These are phyloP conservation scores for Saturnispora quitensis DNA, from an alignment of 805 yeast species.

Conservation along the genomic window DNA sequence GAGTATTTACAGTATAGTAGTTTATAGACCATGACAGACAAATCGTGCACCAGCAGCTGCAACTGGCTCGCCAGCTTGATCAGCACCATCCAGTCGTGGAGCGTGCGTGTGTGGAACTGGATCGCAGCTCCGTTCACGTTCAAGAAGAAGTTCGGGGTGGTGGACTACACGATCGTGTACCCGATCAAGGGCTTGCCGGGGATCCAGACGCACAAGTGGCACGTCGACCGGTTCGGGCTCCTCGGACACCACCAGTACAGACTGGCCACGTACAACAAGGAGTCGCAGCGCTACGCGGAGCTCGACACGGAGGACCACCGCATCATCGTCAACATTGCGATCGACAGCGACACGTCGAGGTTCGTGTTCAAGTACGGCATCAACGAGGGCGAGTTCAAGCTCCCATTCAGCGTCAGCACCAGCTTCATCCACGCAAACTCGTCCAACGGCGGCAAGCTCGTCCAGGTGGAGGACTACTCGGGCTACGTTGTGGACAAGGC, in stretches of 20 bases:
- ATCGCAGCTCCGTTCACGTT: neutral
- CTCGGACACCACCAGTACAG: conserved; percentile 23
- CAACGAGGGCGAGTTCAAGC: conserved; percentile 4
- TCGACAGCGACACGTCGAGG: neutral
- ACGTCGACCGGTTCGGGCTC: conserved; percentile 21
- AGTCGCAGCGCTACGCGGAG: conserved; percentile 13
- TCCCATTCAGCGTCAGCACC: conserved; percentile 17
- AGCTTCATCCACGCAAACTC: conserved; percentile 15
- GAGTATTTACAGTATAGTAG: neutral
- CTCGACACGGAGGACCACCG: conserved; percentile 14
- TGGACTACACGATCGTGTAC: conserved; percentile 21
- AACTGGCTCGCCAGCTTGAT: neutral
- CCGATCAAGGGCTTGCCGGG: conserved; percentile 26
- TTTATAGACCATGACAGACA: neutral
- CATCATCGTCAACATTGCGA: conserved; percentile 8
- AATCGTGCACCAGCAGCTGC: neutral
- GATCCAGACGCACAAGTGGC: conserved; percentile 21
- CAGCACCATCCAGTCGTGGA: neutral
- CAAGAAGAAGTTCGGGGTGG: neutral
- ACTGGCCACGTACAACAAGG: conserved; percentile 14
- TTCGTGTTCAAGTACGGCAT: conserved; percentile 18
- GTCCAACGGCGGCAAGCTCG: conserved; percentile 8
- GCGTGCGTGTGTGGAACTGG: neutral
- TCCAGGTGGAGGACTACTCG: conserved; percentile 15
- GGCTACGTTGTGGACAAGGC: conserved; percentile 18